Conservation (phyloP, 176 grass and related monocot species). For the Aegilops speltoides region DNA sequence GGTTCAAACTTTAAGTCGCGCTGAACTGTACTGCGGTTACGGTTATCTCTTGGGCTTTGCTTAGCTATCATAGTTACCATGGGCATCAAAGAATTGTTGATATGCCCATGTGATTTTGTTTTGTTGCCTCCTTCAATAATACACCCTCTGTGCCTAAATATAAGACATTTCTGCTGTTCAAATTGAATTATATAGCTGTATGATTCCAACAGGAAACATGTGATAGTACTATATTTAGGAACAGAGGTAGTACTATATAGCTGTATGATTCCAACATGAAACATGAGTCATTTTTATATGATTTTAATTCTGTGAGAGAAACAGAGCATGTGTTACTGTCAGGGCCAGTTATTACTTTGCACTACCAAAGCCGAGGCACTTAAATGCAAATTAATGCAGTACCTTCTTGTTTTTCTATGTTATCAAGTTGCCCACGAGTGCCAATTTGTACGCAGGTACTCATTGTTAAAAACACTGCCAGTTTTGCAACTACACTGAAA, state of each 20-base stretch:
- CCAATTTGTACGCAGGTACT: constrained; percentile 15
- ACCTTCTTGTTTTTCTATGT: constrained; percentile 29
- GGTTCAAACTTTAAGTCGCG: constrained; percentile 15
- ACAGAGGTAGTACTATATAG: neutral
- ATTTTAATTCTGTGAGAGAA: constrained; percentile 22
- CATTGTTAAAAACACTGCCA: neutral
- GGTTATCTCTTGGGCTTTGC: constrained; percentile 23
- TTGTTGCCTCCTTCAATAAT: constrained; percentile 19
- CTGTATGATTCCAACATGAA: constrained; percentile 16
- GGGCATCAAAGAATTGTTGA: constrained; percentile 16
- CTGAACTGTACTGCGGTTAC: neutral
- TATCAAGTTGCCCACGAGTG: constrained; percentile 28
- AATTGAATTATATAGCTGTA: no score
- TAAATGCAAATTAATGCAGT: constrained; percentile 21
- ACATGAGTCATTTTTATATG: constrained; percentile 7
- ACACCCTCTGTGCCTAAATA: neutral
- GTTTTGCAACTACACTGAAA: constrained; percentile 12
- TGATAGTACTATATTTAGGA: no score
- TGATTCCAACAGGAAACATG: no score
- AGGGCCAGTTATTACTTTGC: constrained; percentile 17
- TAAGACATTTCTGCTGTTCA: no score
- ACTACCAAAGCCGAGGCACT: constrained; percentile 27
- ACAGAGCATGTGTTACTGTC: constrained; percentile 33
- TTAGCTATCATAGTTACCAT: constrained; percentile 26
- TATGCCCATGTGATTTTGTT: constrained; percentile 40